Conservation (phyloP, 768 basidiomycete species). For the Pleurotus ostreatus region DNA sequence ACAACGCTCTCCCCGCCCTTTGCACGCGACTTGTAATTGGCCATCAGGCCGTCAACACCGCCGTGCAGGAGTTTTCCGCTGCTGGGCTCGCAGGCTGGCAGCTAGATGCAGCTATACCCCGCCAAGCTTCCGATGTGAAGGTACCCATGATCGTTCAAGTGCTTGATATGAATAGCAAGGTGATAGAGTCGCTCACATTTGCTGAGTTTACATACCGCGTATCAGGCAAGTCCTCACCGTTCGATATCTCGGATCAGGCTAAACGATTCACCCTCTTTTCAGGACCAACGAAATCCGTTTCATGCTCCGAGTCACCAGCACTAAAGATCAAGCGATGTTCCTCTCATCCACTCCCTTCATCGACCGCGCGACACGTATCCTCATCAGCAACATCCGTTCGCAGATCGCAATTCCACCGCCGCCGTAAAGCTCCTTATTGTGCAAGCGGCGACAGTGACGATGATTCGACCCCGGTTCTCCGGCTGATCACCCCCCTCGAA, state of each 20-base stretch:
- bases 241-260: conserved; percentile 5
- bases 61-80: conserved; percentile 50
- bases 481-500: conserved; percentile 55
- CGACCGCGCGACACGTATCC: conserved; percentile 40
- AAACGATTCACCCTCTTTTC: conserved; percentile 8
- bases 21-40: conserved; percentile 76
- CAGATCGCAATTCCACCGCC: conserved; percentile 9
- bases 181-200: conserved; percentile 66
- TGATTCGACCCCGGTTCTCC: conserved; percentile 54
- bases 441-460: conserved; percentile 16
- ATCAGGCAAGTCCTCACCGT: conserved; percentile 27
- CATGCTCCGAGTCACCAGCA: conserved; percentile 24
- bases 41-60: conserved; percentile 60
- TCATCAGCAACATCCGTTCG: conserved; percentile 7
- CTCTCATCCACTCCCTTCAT: conserved; percentile 25
- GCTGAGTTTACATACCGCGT: conserved; percentile 69
- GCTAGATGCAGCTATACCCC: conserved; percentile 59
- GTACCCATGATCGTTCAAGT: conserved; percentile 61
- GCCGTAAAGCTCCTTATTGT: conserved; percentile 6
- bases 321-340: conserved; percentile 1
- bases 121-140: conserved; percentile 41
- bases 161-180: conserved; percentile 44
- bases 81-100: conserved; percentile 54
- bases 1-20: conserved; percentile 44
- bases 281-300: conserved; percentile 22